phyloP scores from a whole-genome alignment of 2,329 filamentous ascomycete species.

The Aquanectria penicillioides region DNA sequence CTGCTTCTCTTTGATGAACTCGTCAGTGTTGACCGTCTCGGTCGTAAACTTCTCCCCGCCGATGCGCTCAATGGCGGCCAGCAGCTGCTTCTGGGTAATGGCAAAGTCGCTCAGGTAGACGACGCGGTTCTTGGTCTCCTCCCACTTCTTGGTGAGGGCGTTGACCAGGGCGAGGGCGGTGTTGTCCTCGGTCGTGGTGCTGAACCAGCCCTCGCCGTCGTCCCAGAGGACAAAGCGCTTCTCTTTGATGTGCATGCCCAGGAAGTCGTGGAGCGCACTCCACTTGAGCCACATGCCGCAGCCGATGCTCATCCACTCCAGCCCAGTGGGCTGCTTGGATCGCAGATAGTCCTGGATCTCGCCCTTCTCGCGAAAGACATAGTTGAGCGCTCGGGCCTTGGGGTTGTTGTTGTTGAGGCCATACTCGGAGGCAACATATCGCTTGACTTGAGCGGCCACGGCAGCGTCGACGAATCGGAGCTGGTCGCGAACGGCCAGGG shows the following conservation, averaged over 20 bases:
- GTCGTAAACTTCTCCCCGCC: constrained; percentile 53
- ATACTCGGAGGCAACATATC: constrained; percentile 64
- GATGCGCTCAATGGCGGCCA: constrained; percentile 61
- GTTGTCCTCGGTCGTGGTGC: constrained; percentile 48
- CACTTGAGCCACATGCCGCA: constrained; percentile 18
- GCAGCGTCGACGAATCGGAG: constrained; percentile 61
- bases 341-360: constrained; percentile 32
- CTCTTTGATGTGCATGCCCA: constrained; percentile 10
- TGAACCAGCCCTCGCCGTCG: constrained; percentile 46
- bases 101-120: constrained; percentile 48
- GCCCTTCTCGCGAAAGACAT: constrained; percentile 29
- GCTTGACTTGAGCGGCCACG: constrained; percentile 60
- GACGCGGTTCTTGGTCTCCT: constrained; percentile 46
- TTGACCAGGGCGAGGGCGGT: constrained; percentile 43
- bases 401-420: constrained; percentile 40
- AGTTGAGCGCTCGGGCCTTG: constrained; percentile 23
- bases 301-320: constrained; percentile 24
- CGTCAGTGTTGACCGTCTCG: constrained; percentile 39
- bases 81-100: constrained; percentile 43
- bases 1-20: constrained; percentile 43
- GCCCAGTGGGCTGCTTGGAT: constrained; percentile 26
- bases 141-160: constrained; percentile 39
- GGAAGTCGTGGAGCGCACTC: constrained; percentile 3
- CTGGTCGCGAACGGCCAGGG: constrained; percentile 49
- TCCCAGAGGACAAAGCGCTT: constrained; percentile 39